phyloP scores from a whole-genome alignment of 2,329 filamentous ascomycete genomes.

The Cladophialophora yegresii region DNA sequence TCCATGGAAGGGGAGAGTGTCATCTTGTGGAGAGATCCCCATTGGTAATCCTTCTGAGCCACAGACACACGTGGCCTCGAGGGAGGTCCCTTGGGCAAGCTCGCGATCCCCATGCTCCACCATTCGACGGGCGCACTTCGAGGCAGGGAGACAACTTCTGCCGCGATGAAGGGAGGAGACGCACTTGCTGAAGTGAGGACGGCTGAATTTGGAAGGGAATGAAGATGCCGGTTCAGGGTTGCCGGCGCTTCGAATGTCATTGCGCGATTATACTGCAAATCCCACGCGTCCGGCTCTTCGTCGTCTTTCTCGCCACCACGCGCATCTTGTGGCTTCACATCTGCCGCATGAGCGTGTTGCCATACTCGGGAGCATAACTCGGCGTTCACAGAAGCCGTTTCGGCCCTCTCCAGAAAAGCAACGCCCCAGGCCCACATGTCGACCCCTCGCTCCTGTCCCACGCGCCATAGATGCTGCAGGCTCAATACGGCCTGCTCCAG shows the following conservation, averaged over 20 bases:
- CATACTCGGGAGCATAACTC: constrained; percentile 49
- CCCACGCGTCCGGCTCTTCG: constrained; percentile 50
- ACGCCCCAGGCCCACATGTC: constrained; percentile 74
- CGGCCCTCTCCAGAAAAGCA: constrained; percentile 63
- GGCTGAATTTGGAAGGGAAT: constrained; percentile 35
- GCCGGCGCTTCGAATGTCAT: constrained; percentile 1
- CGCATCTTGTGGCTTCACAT: constrained; percentile 23
- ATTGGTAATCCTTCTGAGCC: constrained; percentile 4
- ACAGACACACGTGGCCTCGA: constrained; percentile 11
- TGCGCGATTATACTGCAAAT: constrained; percentile 58
- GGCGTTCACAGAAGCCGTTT: constrained; percentile 40
- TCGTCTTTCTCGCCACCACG: constrained; percentile 43
- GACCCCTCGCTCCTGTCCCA: constrained; percentile 71
- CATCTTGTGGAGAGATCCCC: constrained; percentile 15
- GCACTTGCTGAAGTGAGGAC: constrained; percentile 34
- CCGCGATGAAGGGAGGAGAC: constrained; percentile 70
- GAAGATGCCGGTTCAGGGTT: constrained; percentile 32
- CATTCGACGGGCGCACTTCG: constrained; percentile 77
- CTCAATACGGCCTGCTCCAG: constrained; percentile 67
- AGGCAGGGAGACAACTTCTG: constrained; percentile 75
- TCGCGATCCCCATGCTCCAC: constrained; percentile 66
- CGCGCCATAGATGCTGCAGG: constrained; percentile 85
- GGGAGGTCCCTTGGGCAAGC: constrained; percentile 45
- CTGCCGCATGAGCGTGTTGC: constrained; percentile 43
- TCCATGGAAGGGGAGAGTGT: neutral